Evolutionary conservation across 2,329 filamentous ascomycete genomes (phyloP), one percentile per base, ranked within the genome.

Genomic region (Calonectria honghensis): DNA sequence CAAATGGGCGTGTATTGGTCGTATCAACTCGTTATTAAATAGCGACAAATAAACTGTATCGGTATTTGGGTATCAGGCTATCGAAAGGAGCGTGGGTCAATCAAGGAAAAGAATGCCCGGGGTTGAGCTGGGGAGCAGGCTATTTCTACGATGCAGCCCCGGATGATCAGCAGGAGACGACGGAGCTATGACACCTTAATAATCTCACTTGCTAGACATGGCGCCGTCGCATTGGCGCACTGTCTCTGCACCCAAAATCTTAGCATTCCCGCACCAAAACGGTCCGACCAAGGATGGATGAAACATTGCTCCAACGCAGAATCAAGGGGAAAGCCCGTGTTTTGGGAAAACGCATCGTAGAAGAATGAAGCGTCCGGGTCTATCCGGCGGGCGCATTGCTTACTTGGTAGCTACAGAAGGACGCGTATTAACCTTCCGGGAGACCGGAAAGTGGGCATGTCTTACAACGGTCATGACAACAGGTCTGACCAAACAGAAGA

Each of bases 211-310:
- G 27, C 39, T 41, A 63, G 57, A 63, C 57, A 63, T 63, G 57
- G 35, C 57, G 57, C 57, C 37, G 35, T 27, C 37, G 35, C 35
- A 63, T 29, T 63, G 37, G 57, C 57, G 24, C 57, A 24, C 39
- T 63, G 57, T 27, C 57, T 63, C 35, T 41, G 14, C 57, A 6
- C 27, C n/a, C 57, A 31, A 29, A 5, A 37, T 63, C 57, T 63
- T 63, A 63, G 57, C 57, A 63, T 63, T 63, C 57, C 57, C 57
- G 24, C n/a, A 61, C 37, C 35, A 41, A 63, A 63, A 41, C 57
- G 35, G 57, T 63, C 57, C 57, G 57, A 41, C 27, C 35, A 27
- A 31, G n/a, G 16, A 63, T 63, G 37, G 16, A 63, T 63, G 37
- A 63, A 14, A 63, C 57, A 63, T 14, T 18, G 4, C 6, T 24